phyloP scores from a whole-genome alignment of 495 filamentous ascomycete genomes.

The Talaromyces adpressus region DNA sequence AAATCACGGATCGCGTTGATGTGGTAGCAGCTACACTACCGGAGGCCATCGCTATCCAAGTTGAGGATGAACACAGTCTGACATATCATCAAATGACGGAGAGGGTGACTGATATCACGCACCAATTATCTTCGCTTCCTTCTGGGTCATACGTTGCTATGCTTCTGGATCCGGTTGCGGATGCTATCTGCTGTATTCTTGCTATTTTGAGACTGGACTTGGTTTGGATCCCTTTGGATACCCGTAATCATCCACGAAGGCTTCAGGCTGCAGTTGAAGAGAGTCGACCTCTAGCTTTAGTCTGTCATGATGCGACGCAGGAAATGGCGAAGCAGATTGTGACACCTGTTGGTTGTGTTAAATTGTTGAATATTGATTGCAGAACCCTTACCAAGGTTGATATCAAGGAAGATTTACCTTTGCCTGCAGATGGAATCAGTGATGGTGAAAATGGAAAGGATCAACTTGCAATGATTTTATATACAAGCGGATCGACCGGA shows the following conservation, averaged over 20 bases:
- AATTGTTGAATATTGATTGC: slow-evolving; percentile 5
- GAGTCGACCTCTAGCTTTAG: slow-evolving; percentile 14
- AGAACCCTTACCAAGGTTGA: neutral
- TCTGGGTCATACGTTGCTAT: slow-evolving; percentile 18
- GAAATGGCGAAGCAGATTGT: slow-evolving; percentile 4
- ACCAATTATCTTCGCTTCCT: slow-evolving; percentile 14
- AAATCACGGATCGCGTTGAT: slow-evolving; percentile 28
- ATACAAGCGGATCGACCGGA: slow-evolving; percentile 33
- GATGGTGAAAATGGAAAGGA: neutral
- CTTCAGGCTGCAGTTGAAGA: slow-evolving; percentile 21
- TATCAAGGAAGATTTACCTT: neutral
- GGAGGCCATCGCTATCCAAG: slow-evolving; percentile 11
- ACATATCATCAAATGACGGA: slow-evolving; percentile 12
- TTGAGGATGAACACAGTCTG: slow-evolving; percentile 10
- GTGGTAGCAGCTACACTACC: slow-evolving; percentile 12
- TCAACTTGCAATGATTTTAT: slow-evolving; percentile 28
- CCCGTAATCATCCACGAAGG: slow-evolving; percentile 23
- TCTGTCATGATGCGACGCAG: slow-evolving; percentile 9
- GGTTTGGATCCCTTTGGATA: slow-evolving; percentile 48
- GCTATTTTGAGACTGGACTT: slow-evolving; percentile 42
- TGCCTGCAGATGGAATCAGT: neutral
- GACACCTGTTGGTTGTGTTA: neutral
- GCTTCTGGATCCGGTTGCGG: slow-evolving; percentile 18
- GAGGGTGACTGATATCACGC: slow-evolving; percentile 14
- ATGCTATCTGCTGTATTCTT: slow-evolving; percentile 48